These are phyloP conservation scores for Hippophae tibetana DNA, from an alignment of 306 rosid species.

Conservation along the genomic window DNA sequence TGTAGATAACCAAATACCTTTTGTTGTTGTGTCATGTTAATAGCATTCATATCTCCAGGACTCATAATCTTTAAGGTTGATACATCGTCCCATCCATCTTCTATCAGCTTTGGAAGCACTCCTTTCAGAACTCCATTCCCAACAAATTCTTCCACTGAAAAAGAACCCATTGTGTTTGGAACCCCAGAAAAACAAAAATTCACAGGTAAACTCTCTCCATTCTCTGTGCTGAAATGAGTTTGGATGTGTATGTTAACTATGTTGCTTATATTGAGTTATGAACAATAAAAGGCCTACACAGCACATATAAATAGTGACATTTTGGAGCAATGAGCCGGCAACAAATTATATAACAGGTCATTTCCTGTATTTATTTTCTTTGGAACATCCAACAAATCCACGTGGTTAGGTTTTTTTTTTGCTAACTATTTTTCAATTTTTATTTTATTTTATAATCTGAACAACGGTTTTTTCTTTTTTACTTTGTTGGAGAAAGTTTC, in stretches of 20 bases:
- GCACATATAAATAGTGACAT: neutral
- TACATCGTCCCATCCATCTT: constrained; percentile 92
- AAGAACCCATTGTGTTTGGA: constrained; percentile 56
- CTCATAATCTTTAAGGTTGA: constrained; percentile 80
- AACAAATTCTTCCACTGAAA: constrained; percentile 64
- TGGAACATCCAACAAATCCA: neutral
- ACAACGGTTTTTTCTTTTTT: too few species aligned
- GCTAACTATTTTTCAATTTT: too few species aligned
- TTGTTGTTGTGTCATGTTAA: constrained; percentile 62
- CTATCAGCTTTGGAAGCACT: constrained; percentile 52
- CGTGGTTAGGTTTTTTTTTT: too few species aligned
- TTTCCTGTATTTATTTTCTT: neutral
- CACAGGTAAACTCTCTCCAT: too few species aligned
- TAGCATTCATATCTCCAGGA: constrained; percentile 62
- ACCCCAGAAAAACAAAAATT: neutral
- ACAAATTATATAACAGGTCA: constrained; percentile 8
- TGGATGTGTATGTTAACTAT: too few species aligned
- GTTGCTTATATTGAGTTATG: too few species aligned
- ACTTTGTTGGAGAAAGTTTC: too few species aligned
- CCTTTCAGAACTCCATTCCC: constrained; percentile 70
- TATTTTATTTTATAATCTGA: too few species aligned
- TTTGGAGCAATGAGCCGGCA: constrained; percentile 9
- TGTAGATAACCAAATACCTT: constrained; percentile 33
- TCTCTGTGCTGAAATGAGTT: too few species aligned
- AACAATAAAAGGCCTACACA: constrained; percentile 12